phyloP scores from a whole-genome alignment of 1,284 basidiomycete genomes.

The Boletus sp. region DNA sequence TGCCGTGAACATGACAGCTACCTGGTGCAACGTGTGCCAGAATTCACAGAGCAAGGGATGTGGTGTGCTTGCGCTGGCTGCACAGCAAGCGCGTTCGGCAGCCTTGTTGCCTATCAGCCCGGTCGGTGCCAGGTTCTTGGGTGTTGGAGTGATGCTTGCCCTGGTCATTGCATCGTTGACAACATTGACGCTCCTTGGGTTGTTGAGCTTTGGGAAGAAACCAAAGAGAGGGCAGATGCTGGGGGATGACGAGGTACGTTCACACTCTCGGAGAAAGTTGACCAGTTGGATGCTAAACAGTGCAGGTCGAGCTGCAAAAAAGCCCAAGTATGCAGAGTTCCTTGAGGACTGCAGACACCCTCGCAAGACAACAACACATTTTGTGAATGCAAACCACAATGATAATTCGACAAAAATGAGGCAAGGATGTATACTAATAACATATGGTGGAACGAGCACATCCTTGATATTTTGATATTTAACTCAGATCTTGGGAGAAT shows the following conservation, averaged over 20 bases:
- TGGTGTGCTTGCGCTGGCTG: conserved; percentile 47
- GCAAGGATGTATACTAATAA: conserved; percentile 24
- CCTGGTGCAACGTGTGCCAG: conserved; percentile 63
- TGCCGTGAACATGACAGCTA: conserved; percentile 54
- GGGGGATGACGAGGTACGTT: conserved; percentile 30
- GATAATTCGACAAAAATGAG: conserved; percentile 1
- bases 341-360: neutral
- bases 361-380: conserved; percentile 1
- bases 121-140: conserved; percentile 67
- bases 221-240: conserved; percentile 3
- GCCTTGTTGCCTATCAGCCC: conserved; percentile 50
- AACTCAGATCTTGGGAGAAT: conserved; percentile 34
- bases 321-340: conserved; percentile 18
- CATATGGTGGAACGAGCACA: conserved; percentile 18
- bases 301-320: conserved; percentile 31
- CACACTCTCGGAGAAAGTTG: neutral
- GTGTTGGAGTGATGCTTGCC: conserved; percentile 59
- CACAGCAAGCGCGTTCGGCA: conserved; percentile 35
- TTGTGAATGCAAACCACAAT: conserved; percentile 9
- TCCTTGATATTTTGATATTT: conserved; percentile 27
- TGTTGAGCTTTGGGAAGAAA: conserved; percentile 44
- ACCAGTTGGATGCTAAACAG: conserved; percentile 12
- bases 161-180: conserved; percentile 46
- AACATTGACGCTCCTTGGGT: conserved; percentile 49
- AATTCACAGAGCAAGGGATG: conserved; percentile 63